phyloP scores from a whole-genome alignment of 768 basidiomycete species.

The Mycena chlorophos region DNA sequence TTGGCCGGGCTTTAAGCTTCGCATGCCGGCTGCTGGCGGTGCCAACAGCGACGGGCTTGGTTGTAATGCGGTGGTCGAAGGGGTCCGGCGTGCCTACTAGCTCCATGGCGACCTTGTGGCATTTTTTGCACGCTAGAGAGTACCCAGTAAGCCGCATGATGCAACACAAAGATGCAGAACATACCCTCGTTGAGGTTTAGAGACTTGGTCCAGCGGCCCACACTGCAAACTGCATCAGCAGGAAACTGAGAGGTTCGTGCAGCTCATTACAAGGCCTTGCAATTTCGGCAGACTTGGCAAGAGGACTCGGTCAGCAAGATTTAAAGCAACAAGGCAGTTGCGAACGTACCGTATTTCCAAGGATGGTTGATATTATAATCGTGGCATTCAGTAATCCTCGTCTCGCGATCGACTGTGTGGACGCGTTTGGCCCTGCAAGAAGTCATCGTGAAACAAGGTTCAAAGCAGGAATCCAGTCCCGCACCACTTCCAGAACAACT shows the following conservation, averaged over 20 bases:
- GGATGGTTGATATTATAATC: not conserved
- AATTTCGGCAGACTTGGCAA: not conserved
- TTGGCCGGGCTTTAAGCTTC: not conserved
- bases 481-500: constrained; percentile 1
- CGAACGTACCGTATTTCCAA: not conserved
- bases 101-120: not conserved
- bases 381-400: not conserved
- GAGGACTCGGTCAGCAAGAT: not conserved
- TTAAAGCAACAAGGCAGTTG: not conserved
- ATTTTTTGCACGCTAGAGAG: not conserved
- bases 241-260: not conserved
- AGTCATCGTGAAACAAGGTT: not conserved
- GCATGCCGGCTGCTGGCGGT: not conserved
- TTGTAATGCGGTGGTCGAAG: not conserved
- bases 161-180: not conserved
- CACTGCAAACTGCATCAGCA: not conserved
- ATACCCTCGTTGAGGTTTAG: not conserved
- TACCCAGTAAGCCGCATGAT: not conserved
- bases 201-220: not conserved
- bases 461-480: constrained; percentile 2
- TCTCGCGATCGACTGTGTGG: not conserved
- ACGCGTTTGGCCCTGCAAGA: not conserved
- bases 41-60: not conserved
- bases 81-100: not conserved
- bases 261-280: not conserved